Evolutionary conservation across 116 monocot species (phyloP).

Genomic region (Zostera marina): DNA sequence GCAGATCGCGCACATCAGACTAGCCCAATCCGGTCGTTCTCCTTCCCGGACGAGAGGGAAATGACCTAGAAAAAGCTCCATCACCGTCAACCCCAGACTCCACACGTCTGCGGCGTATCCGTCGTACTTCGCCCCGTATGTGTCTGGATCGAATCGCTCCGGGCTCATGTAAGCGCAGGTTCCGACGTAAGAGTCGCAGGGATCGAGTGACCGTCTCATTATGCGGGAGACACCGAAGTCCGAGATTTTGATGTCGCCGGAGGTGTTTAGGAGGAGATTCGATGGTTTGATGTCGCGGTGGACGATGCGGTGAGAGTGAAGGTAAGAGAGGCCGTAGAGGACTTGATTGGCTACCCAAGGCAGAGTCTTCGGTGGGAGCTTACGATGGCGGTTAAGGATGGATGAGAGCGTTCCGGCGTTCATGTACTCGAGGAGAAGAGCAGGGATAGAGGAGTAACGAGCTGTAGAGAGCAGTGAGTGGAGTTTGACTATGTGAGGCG

Average conservation of each 20-base stretch:
- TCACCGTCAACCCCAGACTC: slow-evolving; percentile 58
- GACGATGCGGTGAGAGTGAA: slow-evolving; percentile 56
- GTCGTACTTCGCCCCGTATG: slow-evolving; percentile 40
- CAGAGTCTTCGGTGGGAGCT: slow-evolving; percentile 37
- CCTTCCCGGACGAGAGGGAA: slow-evolving; percentile 64
- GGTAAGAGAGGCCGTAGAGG: slow-evolving; percentile 48
- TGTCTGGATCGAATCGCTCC: slow-evolving; percentile 64
- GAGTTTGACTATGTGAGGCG: slow-evolving; percentile 33
- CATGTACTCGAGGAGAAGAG: slow-evolving; percentile 63
- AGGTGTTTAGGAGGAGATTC: slow-evolving; percentile 46
- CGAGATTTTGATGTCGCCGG: slow-evolving; percentile 70
- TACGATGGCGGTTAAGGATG: slow-evolving; percentile 19
- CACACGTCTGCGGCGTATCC: slow-evolving; percentile 78
- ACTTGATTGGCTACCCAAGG: slow-evolving; percentile 40
- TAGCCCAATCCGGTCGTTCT: slow-evolving; percentile 70
- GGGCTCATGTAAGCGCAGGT: slow-evolving; percentile 93
- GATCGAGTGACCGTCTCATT: slow-evolving; percentile 54
- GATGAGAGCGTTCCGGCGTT: slow-evolving; percentile 48
- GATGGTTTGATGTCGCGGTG: slow-evolving; percentile 89
- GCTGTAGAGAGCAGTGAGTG: slow-evolving; percentile 25
- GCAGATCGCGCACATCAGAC: slow-evolving; percentile 83
- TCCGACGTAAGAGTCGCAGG: slow-evolving; percentile 54
- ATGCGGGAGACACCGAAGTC: slow-evolving; percentile 66
- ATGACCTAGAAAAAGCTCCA: slow-evolving; percentile 60
- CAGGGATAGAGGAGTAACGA: slow-evolving; percentile 21